Base-by-base conservation (phyloP, 2,329 filamentous ascomycete genomes). In the Clarireedia hainanense region DNA sequence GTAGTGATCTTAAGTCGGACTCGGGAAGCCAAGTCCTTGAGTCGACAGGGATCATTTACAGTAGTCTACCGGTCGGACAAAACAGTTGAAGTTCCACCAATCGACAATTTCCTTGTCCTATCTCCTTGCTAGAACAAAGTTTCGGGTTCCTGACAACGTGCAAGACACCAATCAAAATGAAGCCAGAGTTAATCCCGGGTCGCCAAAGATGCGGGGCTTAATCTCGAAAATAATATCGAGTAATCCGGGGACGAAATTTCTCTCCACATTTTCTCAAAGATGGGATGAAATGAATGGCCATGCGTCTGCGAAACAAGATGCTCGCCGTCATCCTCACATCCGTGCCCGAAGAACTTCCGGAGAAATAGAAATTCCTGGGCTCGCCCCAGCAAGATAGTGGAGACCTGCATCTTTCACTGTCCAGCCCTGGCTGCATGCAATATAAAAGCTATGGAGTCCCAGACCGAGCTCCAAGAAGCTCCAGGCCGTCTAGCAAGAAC, bases 381-480 rank as follows among this genome's bases (percentile, higher is more conserved):
- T 23, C 14, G 20, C 17, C 37, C 36, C 34, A 37, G 39, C 20
- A 45, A 20, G n/a, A 34, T 34, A 34, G 23, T 54, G 34, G 17
- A 24, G 43, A 17, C 46, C 30, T 47, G 24, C 51, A 37, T 43
- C 24, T 24, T 26, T 26, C 30, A 36, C 47, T 40, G 15, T 50
- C 14, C 9, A 23, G 26, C 6, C 10, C 14, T 45, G 39, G 15
- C 15, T 15, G 6, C 14, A 26, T 12, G 27, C 24, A 43, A 30
- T 55, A 55, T 55, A 55, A 48, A 55, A 55, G 46, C 26, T 36
- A 12, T 36, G 30, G 12, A 9, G 20, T 20, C 10, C 47, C 52
- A n/a, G 39, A 17, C 10, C 42, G 43, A 26, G 23, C n/a, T 10
- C 17, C 10, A 4, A 30, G 43, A 52, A 24, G 5, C 20, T 6